Percentiles rank a stretch among this genome's conserved stretches.
Conservation (phyloP, 1,284 basidiomycete species). For the Ceratorhiza oryzae-sativae region DNA sequence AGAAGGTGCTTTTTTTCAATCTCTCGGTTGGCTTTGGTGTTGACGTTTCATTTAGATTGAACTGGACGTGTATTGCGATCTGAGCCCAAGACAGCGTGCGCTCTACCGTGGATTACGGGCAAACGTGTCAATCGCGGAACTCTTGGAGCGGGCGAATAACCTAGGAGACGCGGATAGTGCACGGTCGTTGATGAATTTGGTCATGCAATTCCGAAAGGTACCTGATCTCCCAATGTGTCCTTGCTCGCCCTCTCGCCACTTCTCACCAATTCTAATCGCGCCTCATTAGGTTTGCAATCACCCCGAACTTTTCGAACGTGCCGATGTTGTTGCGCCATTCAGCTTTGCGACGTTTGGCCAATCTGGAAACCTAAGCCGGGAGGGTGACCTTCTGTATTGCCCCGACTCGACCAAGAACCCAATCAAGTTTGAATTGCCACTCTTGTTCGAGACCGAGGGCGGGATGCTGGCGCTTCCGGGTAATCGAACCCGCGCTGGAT, state of each 20-base stretch:
- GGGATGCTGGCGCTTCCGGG: slow-evolving; percentile 75
- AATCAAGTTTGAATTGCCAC: slow-evolving; percentile 81
- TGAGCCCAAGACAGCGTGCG: slow-evolving; percentile 92
- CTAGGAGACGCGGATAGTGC: slow-evolving; percentile 89
- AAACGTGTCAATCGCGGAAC: slow-evolving; percentile 94
- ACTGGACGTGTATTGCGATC: slow-evolving; percentile 93
- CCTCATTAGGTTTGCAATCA: slow-evolving; percentile 89
- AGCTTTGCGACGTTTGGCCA: slow-evolving; percentile 86
- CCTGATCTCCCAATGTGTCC: slow-evolving; percentile 37
- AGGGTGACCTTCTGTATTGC: slow-evolving; percentile 83
- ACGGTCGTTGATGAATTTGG: slow-evolving; percentile 96
- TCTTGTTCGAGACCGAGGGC: slow-evolving; percentile 80
- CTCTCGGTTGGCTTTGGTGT: background rate
- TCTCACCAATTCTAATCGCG: slow-evolving; percentile 26
- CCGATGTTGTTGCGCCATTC: slow-evolving; percentile 93
- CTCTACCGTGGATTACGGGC: slow-evolving; percentile 91
- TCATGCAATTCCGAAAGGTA: slow-evolving; percentile 99
- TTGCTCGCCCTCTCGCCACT: slow-evolving; percentile 35
- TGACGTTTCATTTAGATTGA: slow-evolving; percentile 73
- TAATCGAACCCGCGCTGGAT: slow-evolving; percentile 62
- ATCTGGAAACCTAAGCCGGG: slow-evolving; percentile 81
- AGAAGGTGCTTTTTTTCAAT: slow-evolving; percentile 71
- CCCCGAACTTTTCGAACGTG: slow-evolving; percentile 97
- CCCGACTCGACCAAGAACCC: slow-evolving; percentile 89
- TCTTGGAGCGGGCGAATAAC: slow-evolving; percentile 91